Percentiles rank a stretch among this genome's conserved stretches.
phyloP scores from a whole-genome alignment of 2,329 filamentous ascomycete species.

The Chrysoporthe austroafricana region DNA sequence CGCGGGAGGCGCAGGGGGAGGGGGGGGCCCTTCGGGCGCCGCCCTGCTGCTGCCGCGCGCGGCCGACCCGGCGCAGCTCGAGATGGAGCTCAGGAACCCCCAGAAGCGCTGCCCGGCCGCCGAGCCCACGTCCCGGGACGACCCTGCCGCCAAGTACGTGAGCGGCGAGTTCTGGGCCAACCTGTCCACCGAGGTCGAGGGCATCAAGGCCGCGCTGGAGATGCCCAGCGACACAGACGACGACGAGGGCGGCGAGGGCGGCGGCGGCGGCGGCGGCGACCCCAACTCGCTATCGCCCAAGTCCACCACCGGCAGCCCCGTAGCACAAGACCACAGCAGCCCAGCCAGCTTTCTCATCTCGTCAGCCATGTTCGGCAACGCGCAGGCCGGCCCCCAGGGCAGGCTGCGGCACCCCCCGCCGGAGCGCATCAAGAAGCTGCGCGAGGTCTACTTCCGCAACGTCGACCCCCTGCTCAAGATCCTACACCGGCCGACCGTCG shows the following conservation, averaged over 20 bases:
- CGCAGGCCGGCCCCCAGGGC: slow-evolving; percentile 5
- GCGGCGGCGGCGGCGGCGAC: slow-evolving; percentile 28
- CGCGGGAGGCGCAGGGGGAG: no score
- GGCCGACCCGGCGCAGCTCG: background rate
- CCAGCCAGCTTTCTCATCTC: slow-evolving; percentile 12
- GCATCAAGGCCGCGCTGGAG: slow-evolving; percentile 48
- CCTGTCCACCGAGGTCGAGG: slow-evolving; percentile 49
- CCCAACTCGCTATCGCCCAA: slow-evolving; percentile 38
- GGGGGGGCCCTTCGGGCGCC: background rate
- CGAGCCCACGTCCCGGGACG: slow-evolving; percentile 19
- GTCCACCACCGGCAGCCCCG: slow-evolving; percentile 23
- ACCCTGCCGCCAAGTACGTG: slow-evolving; percentile 40
- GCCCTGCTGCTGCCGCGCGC: background rate
- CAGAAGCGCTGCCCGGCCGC: slow-evolving; percentile 21
- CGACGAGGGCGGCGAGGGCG: slow-evolving; percentile 38
- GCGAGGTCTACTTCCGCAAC: slow-evolving; percentile 43
- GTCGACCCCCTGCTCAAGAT: slow-evolving; percentile 51
- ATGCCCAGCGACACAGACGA: slow-evolving; percentile 44
- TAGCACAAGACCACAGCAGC: slow-evolving; percentile 22
- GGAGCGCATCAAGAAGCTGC: slow-evolving; percentile 43
- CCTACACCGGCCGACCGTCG: slow-evolving; percentile 47
- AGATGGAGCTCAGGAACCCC: slow-evolving; percentile 16
- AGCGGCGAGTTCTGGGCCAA: slow-evolving; percentile 50
- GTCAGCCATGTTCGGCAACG: slow-evolving; percentile 19
- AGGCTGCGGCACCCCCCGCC: slow-evolving; percentile 41